phyloP scores from a whole-genome alignment of 176 grass and related monocot species.

The Aechmea fasciata region DNA sequence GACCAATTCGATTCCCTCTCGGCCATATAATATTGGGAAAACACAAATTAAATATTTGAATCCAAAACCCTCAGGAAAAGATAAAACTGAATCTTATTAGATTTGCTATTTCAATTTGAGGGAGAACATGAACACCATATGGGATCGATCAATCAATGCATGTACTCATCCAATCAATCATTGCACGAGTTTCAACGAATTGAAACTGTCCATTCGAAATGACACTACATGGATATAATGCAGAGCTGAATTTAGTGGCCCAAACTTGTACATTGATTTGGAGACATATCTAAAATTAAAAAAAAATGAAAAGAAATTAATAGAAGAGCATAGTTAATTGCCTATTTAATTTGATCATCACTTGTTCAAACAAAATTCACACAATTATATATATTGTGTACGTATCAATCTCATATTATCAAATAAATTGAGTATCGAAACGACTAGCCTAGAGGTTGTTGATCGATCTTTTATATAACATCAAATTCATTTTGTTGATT shows the following conservation, averaged over 20 bases:
- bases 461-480: too few species aligned
- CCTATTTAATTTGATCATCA: not conserved
- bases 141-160: not conserved
- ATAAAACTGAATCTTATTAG: not conserved
- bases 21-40: not conserved
- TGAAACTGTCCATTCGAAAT: constrained; percentile 56
- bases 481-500: too few species aligned
- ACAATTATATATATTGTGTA: too few species aligned
- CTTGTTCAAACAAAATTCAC: too few species aligned
- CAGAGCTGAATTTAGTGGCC: not conserved
- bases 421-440: too few species aligned
- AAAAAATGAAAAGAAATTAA: not conserved
- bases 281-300: not conserved
- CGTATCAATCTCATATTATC: too few species aligned
- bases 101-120: too few species aligned
- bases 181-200: constrained; percentile 5
- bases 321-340: not conserved
- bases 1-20: not conserved
- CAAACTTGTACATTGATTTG: not conserved
- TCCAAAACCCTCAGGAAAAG: not conserved
- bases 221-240: constrained; percentile 40
- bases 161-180: not conserved
- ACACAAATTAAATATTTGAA: not conserved
- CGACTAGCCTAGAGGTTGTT: too few species aligned
- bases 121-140: too few species aligned